Evolutionary conservation across 169 alveolate genomes (phyloP).

Genomic region (Eimeria praecox): DNA sequence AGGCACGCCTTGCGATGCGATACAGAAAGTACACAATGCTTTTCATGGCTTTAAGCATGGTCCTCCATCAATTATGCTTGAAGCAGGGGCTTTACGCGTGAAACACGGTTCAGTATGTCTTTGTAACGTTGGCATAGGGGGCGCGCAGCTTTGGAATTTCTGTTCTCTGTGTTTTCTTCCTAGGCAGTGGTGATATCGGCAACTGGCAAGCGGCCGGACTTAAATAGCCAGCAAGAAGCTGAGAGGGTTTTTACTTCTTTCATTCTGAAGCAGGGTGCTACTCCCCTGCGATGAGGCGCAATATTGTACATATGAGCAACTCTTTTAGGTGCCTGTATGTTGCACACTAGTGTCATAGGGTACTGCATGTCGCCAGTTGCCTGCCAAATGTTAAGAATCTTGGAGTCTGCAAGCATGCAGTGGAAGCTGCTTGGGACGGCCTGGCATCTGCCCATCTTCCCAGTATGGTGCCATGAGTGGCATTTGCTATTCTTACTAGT

Average conservation of each 20-base stretch:
- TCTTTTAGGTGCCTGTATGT: background rate
- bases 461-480: no score
- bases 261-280: no score
- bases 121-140: background rate
- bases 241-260: background rate
- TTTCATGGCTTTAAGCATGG: background rate
- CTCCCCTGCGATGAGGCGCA: background rate
- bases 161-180: background rate
- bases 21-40: background rate
- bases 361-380: background rate
- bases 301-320: no score
- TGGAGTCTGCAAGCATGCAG: background rate
- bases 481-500: no score
- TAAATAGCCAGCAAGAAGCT: background rate
- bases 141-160: background rate
- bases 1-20: background rate
- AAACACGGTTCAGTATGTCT: background rate
- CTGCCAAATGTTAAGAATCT: background rate
- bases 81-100: background rate
- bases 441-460: no score
- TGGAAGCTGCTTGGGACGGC: no score
- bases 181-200: background rate
- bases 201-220: background rate
- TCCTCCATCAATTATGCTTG: background rate
- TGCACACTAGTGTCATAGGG: background rate